phyloP scores from a whole-genome alignment of 2,329 filamentous ascomycete species.

The Trichoderma simmonsii region DNA sequence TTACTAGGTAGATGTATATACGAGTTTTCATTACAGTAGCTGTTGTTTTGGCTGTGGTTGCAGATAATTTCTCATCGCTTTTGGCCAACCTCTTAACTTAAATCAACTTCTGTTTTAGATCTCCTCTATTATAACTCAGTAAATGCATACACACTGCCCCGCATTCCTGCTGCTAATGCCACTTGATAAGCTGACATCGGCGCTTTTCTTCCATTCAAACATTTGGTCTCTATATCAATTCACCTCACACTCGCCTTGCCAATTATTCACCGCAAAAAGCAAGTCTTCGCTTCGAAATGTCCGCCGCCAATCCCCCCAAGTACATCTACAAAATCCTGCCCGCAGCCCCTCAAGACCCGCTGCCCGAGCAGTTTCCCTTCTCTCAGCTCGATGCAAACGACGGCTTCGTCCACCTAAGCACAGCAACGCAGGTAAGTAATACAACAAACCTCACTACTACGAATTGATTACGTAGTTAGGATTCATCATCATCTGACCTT shows the following conservation, averaged over 20 bases:
- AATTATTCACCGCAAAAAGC: background rate
- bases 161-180: background rate
- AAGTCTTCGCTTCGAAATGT: constrained; percentile 24
- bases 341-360: constrained; percentile 47
- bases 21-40: too few relatives aligned
- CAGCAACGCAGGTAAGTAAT: constrained; percentile 47
- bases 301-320: constrained; percentile 29
- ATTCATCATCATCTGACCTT: background rate
- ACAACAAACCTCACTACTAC: background rate
- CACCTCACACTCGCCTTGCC: background rate
- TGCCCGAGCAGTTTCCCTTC: constrained; percentile 53
- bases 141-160: background rate
- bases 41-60: too few relatives aligned
- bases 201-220: background rate
- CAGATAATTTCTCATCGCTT: too few relatives aligned
- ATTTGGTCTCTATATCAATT: background rate
- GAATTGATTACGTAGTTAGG: background rate
- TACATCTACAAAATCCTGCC: constrained; percentile 62
- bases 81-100: too few relatives aligned
- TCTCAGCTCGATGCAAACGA: constrained; percentile 59
- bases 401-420: constrained; percentile 61
- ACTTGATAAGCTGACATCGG: background rate
- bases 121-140: too few relatives aligned
- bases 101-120: too few relatives aligned
- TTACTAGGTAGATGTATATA: too few relatives aligned